Base-by-base conservation (phyloP, 2,329 filamentous ascomycete genomes). In the Hirsutella minnesotensis region DNA sequence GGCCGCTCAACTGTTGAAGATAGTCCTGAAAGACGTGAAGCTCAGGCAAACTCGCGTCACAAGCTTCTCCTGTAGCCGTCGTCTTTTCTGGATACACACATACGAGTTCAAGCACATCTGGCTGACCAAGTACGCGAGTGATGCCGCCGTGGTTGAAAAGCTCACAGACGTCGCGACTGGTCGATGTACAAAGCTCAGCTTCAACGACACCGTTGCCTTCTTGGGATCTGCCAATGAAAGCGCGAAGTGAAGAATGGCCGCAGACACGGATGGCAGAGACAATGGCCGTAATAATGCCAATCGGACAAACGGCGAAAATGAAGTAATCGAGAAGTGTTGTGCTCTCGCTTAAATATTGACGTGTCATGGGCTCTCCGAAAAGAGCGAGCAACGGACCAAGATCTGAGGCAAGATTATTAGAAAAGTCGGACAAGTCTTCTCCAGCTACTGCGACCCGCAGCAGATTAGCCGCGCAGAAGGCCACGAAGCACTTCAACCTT, bases 281-380 rank as follows among this genome's bases (percentile, higher is more conserved):
- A 1, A 69, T 46, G 0, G 56, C 54, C 0, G 66, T 69, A 12
- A 69, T 45, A 21, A 69, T 61, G 0, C 66, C 66, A 1, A 67
- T 27, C 0, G 62, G 62, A 0, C 51, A 59, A 48, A 62, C 55
- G 1, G 60, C 58, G 7, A 64, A 53, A 4, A 64, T 56, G 21
- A 63, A 47, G 27, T 55, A 49, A 38, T 65, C 63, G 0, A 55
- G 43, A 3, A 43, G 49, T 2, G 47, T 50, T 1, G 55, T 49
- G 1, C 54, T 55, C 40, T 62, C 55, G 46, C 40, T 65, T 3
- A 67, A 51, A 37, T 59, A 67, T 31, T 66, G 61, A 33, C 60
- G 62, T 0, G 64, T 64, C 1, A 63, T 53, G 1, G 57, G 52
- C 29, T 67, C 63, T 8, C 63, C 63, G 21, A 66, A 0, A 2